phyloP scores from a whole-genome alignment of 768 basidiomycete genomes.

The Mycena latifolia region DNA sequence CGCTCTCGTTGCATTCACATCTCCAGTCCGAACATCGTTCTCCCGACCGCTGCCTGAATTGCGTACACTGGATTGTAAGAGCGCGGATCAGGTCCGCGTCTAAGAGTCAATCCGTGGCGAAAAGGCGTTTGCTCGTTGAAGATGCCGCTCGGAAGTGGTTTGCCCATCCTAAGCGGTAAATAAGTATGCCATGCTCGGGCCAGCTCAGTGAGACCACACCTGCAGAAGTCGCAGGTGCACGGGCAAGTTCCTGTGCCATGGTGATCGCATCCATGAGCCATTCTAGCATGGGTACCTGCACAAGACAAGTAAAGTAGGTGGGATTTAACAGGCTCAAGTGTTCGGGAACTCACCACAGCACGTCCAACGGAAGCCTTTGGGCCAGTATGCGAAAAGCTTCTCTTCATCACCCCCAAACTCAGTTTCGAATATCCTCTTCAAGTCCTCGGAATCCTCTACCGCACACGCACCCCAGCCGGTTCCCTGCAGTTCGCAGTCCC shows the following conservation, averaged over 20 bases:
- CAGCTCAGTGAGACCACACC: slow-evolving; percentile 35
- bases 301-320: background rate
- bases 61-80: slow-evolving; percentile 43
- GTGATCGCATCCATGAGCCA: slow-evolving; percentile 53
- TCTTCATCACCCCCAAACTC: slow-evolving; percentile 44
- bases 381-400: slow-evolving; percentile 46
- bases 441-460: slow-evolving; percentile 44
- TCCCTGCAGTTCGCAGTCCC: slow-evolving; percentile 41
- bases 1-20: slow-evolving; percentile 31
- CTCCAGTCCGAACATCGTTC: slow-evolving; percentile 42
- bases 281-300: slow-evolving; percentile 44
- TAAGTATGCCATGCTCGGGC: background rate
- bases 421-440: slow-evolving; percentile 44
- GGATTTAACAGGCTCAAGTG: background rate
- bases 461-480: slow-evolving; percentile 47
- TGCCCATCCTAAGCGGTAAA: slow-evolving; percentile 45
- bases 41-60: slow-evolving; percentile 34
- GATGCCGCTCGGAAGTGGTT: slow-evolving; percentile 45
- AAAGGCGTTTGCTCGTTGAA: slow-evolving; percentile 44
- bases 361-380: slow-evolving; percentile 51
- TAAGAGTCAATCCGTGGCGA: slow-evolving; percentile 47
- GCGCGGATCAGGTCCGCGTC: slow-evolving; percentile 49
- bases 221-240: slow-evolving; percentile 55
- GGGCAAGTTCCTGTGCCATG: slow-evolving; percentile 51
- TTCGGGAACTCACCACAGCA: slow-evolving; percentile 44